Conservation (phyloP, 441 rosid species). For the Codiaeum variegatum region DNA sequence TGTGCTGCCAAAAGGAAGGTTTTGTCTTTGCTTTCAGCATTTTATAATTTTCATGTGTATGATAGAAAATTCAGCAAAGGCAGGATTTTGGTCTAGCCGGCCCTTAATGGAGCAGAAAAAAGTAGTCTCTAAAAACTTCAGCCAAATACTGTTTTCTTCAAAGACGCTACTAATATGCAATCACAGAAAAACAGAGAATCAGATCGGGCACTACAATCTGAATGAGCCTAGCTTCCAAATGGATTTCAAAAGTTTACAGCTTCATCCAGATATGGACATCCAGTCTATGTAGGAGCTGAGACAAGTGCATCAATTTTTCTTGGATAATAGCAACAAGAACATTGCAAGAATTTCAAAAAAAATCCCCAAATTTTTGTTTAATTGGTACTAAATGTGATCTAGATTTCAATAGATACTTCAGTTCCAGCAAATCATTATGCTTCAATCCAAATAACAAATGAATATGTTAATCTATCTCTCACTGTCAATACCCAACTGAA, state of each 20-base stretch:
- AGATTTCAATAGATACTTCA: not conserved
- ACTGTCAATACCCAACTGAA: not conserved
- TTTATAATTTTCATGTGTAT: not conserved
- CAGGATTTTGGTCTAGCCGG: not conserved
- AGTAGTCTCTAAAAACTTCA: not conserved
- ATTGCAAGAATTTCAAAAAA: not conserved
- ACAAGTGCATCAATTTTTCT: not conserved
- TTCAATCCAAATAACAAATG: not conserved
- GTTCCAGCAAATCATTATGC: not conserved
- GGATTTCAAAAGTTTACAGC: not conserved
- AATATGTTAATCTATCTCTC: not conserved
- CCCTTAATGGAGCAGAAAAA: not conserved
- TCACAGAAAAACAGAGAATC: slow-evolving; percentile 1
- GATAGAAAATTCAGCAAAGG: not conserved
- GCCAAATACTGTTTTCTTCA: not conserved
- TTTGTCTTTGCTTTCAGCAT: not conserved
- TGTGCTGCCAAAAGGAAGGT: not conserved
- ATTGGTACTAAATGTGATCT: not conserved
- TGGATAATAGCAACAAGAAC: not conserved
- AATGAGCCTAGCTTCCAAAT: not conserved
- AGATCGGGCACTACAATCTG: not conserved
- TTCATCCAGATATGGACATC: not conserved
- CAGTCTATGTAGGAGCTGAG: not conserved
- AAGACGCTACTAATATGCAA: not conserved
- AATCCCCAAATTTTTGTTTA: not conserved